Conservation (phyloP, 2,329 filamentous ascomycete species). For the Diaporthe sp. region DNA sequence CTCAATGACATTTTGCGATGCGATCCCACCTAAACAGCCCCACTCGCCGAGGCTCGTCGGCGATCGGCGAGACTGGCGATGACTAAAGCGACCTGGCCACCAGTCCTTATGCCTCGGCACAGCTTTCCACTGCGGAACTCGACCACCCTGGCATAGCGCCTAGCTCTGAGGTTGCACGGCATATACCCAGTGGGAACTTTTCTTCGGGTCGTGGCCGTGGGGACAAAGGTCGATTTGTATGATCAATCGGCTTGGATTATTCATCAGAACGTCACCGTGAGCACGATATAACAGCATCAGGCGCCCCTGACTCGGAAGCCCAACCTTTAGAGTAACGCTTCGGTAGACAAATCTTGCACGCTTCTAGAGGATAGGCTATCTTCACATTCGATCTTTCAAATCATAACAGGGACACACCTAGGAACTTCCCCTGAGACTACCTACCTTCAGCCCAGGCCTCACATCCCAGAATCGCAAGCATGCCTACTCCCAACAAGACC, state of each 20-base stretch:
- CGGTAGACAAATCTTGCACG: too few relatives aligned
- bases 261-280: constrained; percentile 29
- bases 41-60: constrained; percentile 31
- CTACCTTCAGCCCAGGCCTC: constrained; percentile 76
- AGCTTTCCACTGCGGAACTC: background rate
- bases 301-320: background rate
- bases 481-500: constrained; percentile 73
- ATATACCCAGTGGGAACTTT: background rate
- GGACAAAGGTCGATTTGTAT: background rate
- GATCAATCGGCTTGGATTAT: background rate
- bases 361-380: background rate
- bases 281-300: constrained; percentile 15
- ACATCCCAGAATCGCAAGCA: constrained; percentile 61
- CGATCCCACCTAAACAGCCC: constrained; percentile 2
- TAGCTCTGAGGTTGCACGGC: background rate
- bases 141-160: background rate
- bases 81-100: background rate
- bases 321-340: background rate
- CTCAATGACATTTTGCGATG: background rate
- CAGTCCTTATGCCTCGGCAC: constrained; percentile 16
- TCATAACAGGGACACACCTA: background rate
- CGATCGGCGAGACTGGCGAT: constrained; percentile 21
- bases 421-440: too few relatives aligned
- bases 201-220: constrained; percentile 3
- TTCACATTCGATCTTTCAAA: background rate